phyloP scores from a whole-genome alignment of 306 rosid species.

The Rosa chinensis region DNA sequence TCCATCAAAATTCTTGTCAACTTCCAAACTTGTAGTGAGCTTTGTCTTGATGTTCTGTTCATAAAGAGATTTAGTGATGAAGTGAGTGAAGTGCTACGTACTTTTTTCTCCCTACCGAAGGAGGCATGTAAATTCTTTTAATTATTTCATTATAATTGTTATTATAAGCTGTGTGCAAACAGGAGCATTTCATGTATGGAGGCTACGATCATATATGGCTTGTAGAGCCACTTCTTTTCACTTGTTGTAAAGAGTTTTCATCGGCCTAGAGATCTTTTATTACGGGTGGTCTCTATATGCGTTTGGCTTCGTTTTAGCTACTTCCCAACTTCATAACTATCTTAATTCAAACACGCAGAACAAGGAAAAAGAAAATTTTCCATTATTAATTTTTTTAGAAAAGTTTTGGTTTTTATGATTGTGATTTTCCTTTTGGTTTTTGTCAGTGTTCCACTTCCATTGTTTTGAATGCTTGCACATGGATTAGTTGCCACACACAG shows the following conservation, averaged over 20 bases:
- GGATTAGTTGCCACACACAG: constrained; percentile 61
- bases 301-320: background rate
- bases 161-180: background rate
- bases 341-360: no score
- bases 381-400: no score
- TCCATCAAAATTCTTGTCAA: background rate
- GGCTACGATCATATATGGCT: background rate
- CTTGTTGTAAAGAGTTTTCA: background rate
- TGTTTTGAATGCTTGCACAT: constrained; percentile 74
- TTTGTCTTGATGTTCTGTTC: background rate
- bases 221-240: background rate
- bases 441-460: constrained; percentile 79
- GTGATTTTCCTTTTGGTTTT: constrained; percentile 29
- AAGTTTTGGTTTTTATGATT: constrained; percentile 32
- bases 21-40: background rate
- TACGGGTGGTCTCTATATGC: no score
- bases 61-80: background rate
- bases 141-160: background rate
- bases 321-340: background rate
- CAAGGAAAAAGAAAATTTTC: no score
- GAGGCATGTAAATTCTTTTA: background rate
- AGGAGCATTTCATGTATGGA: background rate
- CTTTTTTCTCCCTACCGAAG: background rate
- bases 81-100: background rate
- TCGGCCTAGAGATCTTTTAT: no score